phyloP scores from a whole-genome alignment of 495 filamentous ascomycete species.

The Glonium stellatum region DNA sequence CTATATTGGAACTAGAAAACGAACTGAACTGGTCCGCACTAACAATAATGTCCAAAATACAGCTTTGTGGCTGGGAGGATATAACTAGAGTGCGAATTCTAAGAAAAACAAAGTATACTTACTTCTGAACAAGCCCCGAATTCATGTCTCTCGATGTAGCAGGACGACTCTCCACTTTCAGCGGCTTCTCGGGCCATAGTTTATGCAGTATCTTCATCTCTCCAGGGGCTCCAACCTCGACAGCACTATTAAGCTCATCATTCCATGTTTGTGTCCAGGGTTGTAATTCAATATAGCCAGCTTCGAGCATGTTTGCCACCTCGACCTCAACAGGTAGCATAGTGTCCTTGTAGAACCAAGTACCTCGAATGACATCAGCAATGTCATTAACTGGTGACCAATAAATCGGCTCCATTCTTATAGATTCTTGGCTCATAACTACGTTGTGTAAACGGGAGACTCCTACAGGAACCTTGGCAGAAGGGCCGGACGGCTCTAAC shows the following conservation, averaged over 20 bases:
- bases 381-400: slow-evolving; percentile 96
- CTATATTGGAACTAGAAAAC: neutral
- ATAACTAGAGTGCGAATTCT: neutral
- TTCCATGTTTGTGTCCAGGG: slow-evolving; percentile 91
- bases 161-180: slow-evolving; percentile 38
- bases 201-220: slow-evolving; percentile 82
- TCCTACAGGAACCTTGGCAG: slow-evolving; percentile 36
- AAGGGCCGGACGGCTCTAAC: slow-evolving; percentile 14
- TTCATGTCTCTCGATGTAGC: slow-evolving; percentile 24
- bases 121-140: slow-evolving; percentile 28
- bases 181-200: slow-evolving; percentile 61
- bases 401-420: slow-evolving; percentile 86
- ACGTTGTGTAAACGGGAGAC: slow-evolving; percentile 39
- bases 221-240: slow-evolving; percentile 82
- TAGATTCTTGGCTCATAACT: slow-evolving; percentile 31
- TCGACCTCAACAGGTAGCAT: slow-evolving; percentile 82
- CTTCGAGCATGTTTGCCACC: slow-evolving; percentile 88
- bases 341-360: slow-evolving; percentile 95
- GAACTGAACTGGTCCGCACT: neutral
- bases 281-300: slow-evolving; percentile 75
- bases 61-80: neutral
- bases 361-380: slow-evolving; percentile 72
- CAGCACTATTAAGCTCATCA: slow-evolving; percentile 83
- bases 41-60: too few species aligned
- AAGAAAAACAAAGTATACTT: slow-evolving; percentile 11